These are phyloP conservation scores for Diversispora epigaea DNA, from an alignment of 192 early-diverging fungal species.

Conservation along the genomic window DNA sequence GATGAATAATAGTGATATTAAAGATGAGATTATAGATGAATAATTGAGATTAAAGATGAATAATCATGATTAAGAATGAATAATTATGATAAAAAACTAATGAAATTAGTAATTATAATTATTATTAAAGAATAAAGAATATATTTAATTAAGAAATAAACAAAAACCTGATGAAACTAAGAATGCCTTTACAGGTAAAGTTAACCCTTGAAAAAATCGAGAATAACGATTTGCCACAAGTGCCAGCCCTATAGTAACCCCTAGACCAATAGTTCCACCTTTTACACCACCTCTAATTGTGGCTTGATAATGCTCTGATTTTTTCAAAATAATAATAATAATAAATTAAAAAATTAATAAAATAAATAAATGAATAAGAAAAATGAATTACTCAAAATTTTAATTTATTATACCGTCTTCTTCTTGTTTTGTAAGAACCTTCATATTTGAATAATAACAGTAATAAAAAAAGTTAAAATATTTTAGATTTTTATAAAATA, in stretches of 20 bases:
- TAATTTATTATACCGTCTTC: background rate
- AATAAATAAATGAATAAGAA: background rate
- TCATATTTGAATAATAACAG: background rate
- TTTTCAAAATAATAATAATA: no score
- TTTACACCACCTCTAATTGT: slow-evolving; percentile 36
- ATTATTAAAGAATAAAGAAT: no score
- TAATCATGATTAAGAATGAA: no score
- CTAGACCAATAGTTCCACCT: slow-evolving; percentile 43
- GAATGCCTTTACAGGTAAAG: slow-evolving; percentile 38
- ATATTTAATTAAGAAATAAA: background rate
- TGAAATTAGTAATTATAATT: no score
- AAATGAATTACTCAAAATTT: background rate
- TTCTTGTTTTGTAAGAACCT: background rate
- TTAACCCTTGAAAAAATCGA: slow-evolving; percentile 36
- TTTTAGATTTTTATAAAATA: no score
- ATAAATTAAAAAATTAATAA: no score
- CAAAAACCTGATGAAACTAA: slow-evolving; percentile 39
- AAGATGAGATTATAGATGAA: no score
- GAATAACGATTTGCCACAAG: slow-evolving; percentile 36
- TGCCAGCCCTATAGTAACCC: slow-evolving; percentile 39
- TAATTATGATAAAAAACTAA: no score
- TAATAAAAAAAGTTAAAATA: no score
- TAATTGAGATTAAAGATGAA: no score
- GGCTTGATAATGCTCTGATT: slow-evolving; percentile 26
- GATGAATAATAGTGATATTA: no score